These are phyloP conservation scores for Xanthoconium stramineum DNA, from an alignment of 768 basidiomycete genomes.

Conservation along the genomic window DNA sequence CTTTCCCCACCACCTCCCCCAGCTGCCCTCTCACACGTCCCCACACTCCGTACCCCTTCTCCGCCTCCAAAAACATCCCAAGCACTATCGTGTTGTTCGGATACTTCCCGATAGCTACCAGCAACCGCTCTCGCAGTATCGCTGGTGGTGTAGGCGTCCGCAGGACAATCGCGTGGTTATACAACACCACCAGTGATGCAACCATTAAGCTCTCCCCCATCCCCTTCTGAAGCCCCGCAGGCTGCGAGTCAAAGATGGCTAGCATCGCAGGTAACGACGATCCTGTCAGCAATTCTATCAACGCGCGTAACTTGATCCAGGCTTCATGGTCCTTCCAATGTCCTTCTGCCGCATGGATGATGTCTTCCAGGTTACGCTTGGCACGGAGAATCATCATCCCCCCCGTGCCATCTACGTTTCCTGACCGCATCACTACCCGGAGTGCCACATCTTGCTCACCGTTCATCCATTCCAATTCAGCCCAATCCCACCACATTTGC, in stretches of 20 bases:
- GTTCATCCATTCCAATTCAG: slow-evolving; percentile 77
- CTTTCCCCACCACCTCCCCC: slow-evolving; percentile 42
- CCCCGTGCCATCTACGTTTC: slow-evolving; percentile 48
- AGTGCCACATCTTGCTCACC: slow-evolving; percentile 49
- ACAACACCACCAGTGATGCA: slow-evolving; percentile 56
- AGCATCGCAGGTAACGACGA: slow-evolving; percentile 40
- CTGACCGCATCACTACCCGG: slow-evolving; percentile 52
- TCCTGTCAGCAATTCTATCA: slow-evolving; percentile 60
- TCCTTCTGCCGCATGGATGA: slow-evolving; percentile 29
- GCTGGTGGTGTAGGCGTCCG: slow-evolving; percentile 56
- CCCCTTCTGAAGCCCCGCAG: slow-evolving; percentile 13
- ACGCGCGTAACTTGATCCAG: slow-evolving; percentile 63
- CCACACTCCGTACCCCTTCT: slow-evolving; percentile 78
- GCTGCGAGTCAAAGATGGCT: slow-evolving; percentile 34
- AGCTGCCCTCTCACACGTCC: slow-evolving; percentile 60
- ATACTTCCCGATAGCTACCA: slow-evolving; percentile 52
- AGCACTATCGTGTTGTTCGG: slow-evolving; percentile 70
- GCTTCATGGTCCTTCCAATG: slow-evolving; percentile 57
- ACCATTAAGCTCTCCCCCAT: slow-evolving; percentile 52
- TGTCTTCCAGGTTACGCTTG: slow-evolving; percentile 60
- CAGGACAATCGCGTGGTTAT: slow-evolving; percentile 53
- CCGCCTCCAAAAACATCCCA: slow-evolving; percentile 71
- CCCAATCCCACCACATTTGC: slow-evolving; percentile 79
- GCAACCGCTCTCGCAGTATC: slow-evolving; percentile 55
- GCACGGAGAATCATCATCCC: slow-evolving; percentile 59